Evolutionary conservation across 305 asterid species (phyloP), one percentile per base, ranked within the genome.

Genomic region (Solanum hybrid): DNA sequence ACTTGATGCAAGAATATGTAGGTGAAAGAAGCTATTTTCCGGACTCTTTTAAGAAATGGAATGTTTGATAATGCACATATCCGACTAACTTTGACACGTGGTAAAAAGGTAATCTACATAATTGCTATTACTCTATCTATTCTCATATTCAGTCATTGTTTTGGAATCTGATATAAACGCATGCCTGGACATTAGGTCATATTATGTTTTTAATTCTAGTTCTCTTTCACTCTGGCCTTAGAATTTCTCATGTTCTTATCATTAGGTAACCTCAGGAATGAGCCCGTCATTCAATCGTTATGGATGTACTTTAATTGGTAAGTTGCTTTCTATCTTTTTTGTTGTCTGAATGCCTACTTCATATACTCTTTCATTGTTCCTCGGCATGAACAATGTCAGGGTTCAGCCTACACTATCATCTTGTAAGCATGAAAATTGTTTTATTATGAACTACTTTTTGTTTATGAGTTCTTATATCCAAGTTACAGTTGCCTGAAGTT

Each of bases 241-340:
- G 36, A 79, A 88, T 82, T 73, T 79, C 39, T 32, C n/a, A 73
- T 89, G 78, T 93, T 84, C 89, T 88, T 80, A 22, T 92, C 88
- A 65, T 79, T 84, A 95, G 99, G 99, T 96, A 89, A 95, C 98
- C 90, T 97, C 99, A 72, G 99, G 99, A 94, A 97, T 96, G 98
- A 96, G 93, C 92, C 99, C 98, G 87, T 91, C 93, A 81, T 95
- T 97, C 93, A 97, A 97, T 93, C 96, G 90, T 83, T 94, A 94
- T 89, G 98, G 98, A 88, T 97, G 98, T 89, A 95, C 96, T 92
- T 93, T 96, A 89, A 95, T 97, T 80, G 98, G 99, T 97, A 92
- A 92, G 93, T 39, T 89, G 37, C 6, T 36, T 38, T 89, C 33
- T 36, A 39, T 36, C 90, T 45, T 22, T 41, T 73, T 15, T 36